Evolutionary conservation across 306 rosid genomes (phyloP), one percentile per base, ranked within the genome.

Genomic region (Abrus pulchellus): DNA sequence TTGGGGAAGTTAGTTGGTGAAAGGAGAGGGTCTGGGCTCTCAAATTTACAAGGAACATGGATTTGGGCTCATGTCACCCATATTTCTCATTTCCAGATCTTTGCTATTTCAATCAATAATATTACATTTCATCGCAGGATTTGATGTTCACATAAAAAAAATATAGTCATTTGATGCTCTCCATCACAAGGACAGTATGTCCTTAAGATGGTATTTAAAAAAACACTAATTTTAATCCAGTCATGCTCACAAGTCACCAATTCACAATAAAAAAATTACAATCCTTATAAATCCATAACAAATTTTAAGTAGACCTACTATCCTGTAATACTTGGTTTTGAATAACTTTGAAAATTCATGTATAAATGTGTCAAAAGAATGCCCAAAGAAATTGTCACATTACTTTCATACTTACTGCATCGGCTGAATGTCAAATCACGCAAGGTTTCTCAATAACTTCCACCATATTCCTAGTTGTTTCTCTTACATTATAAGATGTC

Each of bases 111-210:
- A 60, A 55, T 62, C 60, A 69, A 57, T 60, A 62, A 20, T 52
- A 32, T 4, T 41, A 76, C 4, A 69, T 52, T 12, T 52, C 27
- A 27, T 33, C 75, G 14, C 33, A 29, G 27, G 71, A 64, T 70
- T 50, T 6, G 29, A 55, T 34, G 47, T 70, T 60, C 59, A n/a
- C 38, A 49, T 12, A n/a, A 71, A 71, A 62, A 61, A 40, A 60
- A 61, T 54, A 45, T 13, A 45, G 75, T 36, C 47, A 13, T 71
- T 44, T 82, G 63, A 62, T 62, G 67, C 49, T 69, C 38, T 73
- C 59, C 62, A 43, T 47, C 54, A 53, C 20, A 14, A 53, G 34
- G 55, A 76, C 62, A 8, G 72, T 6, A 56, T 44, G 13, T 54
- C 74, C 75, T 67, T 54, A 13, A 28, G 57, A 54, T 41, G n/a